Conservation (phyloP, 1,284 basidiomycete species). For the Fistulina hepatica region DNA sequence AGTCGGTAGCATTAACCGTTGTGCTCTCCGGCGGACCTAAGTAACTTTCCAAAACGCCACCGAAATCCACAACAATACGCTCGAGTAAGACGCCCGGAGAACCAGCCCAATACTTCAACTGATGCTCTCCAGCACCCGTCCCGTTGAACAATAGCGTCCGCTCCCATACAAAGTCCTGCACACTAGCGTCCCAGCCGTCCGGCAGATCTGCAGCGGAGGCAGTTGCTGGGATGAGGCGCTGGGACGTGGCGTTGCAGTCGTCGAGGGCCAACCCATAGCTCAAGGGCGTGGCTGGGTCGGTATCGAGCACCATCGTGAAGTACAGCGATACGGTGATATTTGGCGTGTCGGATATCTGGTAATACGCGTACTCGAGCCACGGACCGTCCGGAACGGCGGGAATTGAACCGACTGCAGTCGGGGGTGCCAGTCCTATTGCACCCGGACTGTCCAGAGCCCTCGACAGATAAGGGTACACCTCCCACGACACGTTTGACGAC, state of each 20-base stretch:
- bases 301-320: constrained; percentile 43
- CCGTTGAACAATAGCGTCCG: constrained; percentile 23
- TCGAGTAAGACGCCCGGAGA: constrained; percentile 45
- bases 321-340: constrained; percentile 40
- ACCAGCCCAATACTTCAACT: constrained; percentile 35
- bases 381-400: constrained; percentile 33
- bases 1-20: no score
- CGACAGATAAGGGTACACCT: constrained; percentile 4
- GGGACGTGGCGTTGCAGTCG: constrained; percentile 28
- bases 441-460: constrained; percentile 5
- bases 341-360: constrained; percentile 26
- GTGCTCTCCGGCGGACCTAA: constrained; percentile 52
- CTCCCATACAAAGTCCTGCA: constrained; percentile 21
- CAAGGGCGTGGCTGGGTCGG: constrained; percentile 33
- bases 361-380: constrained; percentile 58
- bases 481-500: not conserved
- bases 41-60: constrained; percentile 43
- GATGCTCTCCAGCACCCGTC: constrained; percentile 42
- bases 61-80: constrained; percentile 55
- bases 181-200: constrained; percentile 33
- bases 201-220: constrained; percentile 41
- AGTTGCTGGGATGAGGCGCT: constrained; percentile 41
- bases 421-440: constrained; percentile 5
- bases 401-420: constrained; percentile 1
- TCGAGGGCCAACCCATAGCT: constrained; percentile 49